Evolutionary conservation across 2,329 filamentous ascomycete genomes (phyloP).

Genomic region (Fusarium nanum): DNA sequence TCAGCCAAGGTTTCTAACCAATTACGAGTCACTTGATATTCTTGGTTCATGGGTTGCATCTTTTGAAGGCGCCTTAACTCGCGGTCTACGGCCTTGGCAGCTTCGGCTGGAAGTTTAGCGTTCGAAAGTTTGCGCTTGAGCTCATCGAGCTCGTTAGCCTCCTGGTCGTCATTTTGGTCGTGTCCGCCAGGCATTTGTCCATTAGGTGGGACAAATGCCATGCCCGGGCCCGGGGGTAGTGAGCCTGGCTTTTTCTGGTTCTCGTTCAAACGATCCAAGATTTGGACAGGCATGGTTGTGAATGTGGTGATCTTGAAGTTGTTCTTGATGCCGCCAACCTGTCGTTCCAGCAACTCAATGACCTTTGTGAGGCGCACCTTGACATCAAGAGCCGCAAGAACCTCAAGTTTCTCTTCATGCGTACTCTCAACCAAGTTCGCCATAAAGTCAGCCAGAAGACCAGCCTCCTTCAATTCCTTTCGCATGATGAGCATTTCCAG

Average conservation of each 20-base stretch:
- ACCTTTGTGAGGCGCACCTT: slow-evolving; percentile 83
- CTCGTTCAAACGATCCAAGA: slow-evolving; percentile 65
- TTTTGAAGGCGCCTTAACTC: slow-evolving; percentile 90
- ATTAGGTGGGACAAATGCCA: slow-evolving; percentile 51
- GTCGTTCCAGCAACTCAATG: slow-evolving; percentile 83
- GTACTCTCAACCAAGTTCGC: slow-evolving; percentile 88
- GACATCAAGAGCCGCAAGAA: slow-evolving; percentile 83
- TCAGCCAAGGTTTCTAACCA: slow-evolving; percentile 95
- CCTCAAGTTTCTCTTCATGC: slow-evolving; percentile 89
- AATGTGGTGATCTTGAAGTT: slow-evolving; percentile 88
- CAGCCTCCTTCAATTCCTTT: slow-evolving; percentile 85
- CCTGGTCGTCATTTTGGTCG: slow-evolving; percentile 76
- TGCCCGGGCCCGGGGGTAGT: slow-evolving; percentile 55
- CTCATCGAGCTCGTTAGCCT: slow-evolving; percentile 90
- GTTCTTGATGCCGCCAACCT: slow-evolving; percentile 85
- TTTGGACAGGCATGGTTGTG: slow-evolving; percentile 72
- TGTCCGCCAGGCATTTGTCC: slow-evolving; percentile 57
- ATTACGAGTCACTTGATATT: slow-evolving; percentile 92
- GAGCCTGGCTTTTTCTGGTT: slow-evolving; percentile 51
- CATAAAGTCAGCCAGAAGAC: slow-evolving; percentile 94
- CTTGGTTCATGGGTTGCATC: slow-evolving; percentile 96
- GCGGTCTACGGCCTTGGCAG: slow-evolving; percentile 88
- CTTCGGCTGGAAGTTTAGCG: slow-evolving; percentile 84
- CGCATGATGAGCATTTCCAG: slow-evolving; percentile 88
- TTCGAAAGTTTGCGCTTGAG: slow-evolving; percentile 87